Evolutionary conservation across 2,329 filamentous ascomycete genomes (phyloP).

Genomic region (Periconia digitata): DNA sequence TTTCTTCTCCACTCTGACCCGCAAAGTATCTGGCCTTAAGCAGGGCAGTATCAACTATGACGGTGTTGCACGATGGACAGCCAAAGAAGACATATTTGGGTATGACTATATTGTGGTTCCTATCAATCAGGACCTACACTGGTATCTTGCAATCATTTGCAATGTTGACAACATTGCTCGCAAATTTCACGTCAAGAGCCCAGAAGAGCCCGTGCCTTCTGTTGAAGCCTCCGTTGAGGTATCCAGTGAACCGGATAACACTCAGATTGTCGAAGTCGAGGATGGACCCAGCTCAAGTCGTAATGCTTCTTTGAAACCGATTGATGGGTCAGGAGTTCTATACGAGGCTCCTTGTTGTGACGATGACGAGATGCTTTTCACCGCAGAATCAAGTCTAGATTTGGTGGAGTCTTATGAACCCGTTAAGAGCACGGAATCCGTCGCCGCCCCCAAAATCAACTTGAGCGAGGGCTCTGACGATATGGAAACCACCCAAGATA

Average conservation of each 20-base stretch:
- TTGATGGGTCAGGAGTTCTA: not conserved
- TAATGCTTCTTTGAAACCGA: not conserved
- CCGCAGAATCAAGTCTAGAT: constrained; percentile 21
- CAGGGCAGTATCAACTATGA: constrained; percentile 76
- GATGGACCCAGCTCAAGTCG: not conserved
- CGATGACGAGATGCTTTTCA: constrained; percentile 22
- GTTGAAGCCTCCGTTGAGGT: not conserved
- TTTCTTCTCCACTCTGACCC: constrained; percentile 76
- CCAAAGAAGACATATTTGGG: constrained; percentile 77
- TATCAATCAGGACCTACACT: constrained; percentile 82
- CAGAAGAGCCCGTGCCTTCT: not conserved
- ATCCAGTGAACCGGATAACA: not conserved
- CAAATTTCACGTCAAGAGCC: constrained; percentile 14
- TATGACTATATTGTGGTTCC: constrained; percentile 91
- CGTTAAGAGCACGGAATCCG: not conserved
- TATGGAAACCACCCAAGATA: constrained; percentile 2
- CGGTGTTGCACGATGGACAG: constrained; percentile 84
- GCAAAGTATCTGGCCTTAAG: constrained; percentile 54
- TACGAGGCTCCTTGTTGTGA: constrained; percentile 1
- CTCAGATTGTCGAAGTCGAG: not conserved
- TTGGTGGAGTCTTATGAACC: constrained; percentile 21
- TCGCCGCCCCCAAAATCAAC: not conserved
- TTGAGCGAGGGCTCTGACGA: constrained; percentile 2
- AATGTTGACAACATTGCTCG: constrained; percentile 70
- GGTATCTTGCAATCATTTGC: constrained; percentile 95